phyloP scores from a whole-genome alignment of 306 rosid species.

The Dalbergia cultrata region DNA sequence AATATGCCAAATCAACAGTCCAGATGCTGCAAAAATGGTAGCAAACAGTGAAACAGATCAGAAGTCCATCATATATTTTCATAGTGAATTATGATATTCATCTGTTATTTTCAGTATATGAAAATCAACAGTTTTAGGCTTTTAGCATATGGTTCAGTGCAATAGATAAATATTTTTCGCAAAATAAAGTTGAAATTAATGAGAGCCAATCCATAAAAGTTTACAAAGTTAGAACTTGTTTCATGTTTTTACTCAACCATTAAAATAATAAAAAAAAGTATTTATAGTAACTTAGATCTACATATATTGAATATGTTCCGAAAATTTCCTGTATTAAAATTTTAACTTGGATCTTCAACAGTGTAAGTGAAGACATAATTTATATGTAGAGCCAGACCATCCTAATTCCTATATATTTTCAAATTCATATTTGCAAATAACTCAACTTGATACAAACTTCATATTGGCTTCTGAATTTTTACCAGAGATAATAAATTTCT shows the following conservation, averaged over 20 bases:
- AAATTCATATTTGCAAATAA: constrained; percentile 26
- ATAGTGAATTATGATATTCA: constrained; percentile 6
- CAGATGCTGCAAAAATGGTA: constrained; percentile 79
- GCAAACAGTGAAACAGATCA: constrained; percentile 45
- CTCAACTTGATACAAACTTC: constrained; percentile 36
- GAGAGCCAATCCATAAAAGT: constrained; percentile 22
- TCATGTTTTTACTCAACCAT: background rate
- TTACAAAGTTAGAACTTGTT: constrained; percentile 7
- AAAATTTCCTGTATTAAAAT: too few species aligned
- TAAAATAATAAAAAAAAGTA: background rate
- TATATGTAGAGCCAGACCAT: constrained; percentile 24
- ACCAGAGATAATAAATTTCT: constrained; percentile 8
- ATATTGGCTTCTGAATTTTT: constrained; percentile 29
- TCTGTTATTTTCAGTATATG: constrained; percentile 12
- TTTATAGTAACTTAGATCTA: constrained; percentile 15
- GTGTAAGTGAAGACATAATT: constrained; percentile 3
- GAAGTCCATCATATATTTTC: constrained; percentile 41
- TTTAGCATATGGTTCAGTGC: constrained; percentile 25
- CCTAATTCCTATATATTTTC: constrained; percentile 25
- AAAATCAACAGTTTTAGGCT: constrained; percentile 1
- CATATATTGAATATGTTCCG: too few species aligned
- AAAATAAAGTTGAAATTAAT: constrained; percentile 17
- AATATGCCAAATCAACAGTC: constrained; percentile 95
- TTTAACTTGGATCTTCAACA: constrained; percentile 15
- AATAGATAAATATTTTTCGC: background rate